Conservation (phyloP, 2,329 filamentous ascomycete genomes). For the Penicillium sp. region DNA sequence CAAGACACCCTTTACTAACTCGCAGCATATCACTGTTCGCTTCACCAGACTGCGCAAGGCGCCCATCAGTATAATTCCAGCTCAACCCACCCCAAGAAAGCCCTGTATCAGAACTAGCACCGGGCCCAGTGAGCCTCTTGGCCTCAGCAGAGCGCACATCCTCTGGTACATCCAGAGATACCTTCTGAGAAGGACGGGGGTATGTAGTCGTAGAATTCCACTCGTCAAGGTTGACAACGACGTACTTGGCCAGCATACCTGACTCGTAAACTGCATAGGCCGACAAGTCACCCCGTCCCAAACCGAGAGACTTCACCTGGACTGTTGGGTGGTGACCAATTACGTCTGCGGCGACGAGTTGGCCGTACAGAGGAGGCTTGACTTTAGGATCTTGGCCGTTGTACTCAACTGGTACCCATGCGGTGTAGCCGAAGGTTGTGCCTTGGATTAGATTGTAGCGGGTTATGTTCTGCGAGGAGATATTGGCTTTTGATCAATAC, state of each 20-base stretch:
- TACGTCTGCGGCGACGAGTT: conserved; percentile 11
- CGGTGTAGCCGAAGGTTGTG: conserved; percentile 14
- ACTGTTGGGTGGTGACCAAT: conserved; percentile 11
- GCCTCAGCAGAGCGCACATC: background rate
- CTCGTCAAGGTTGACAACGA: conserved; percentile 13
- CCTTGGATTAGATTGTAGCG: conserved; percentile 16
- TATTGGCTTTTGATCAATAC: background rate
- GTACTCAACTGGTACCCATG: conserved; percentile 9
- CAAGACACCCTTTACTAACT: background rate
- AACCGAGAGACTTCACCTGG: conserved; percentile 7
- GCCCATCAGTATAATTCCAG: conserved; percentile 14
- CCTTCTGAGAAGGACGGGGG: conserved; percentile 5
- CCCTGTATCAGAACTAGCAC: conserved; percentile 5
- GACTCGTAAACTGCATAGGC: conserved; percentile 14
- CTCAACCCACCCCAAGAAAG: conserved; percentile 13
- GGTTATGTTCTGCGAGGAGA: conserved; percentile 5
- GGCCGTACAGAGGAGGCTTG: conserved; percentile 11
- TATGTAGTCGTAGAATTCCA: conserved; percentile 13
- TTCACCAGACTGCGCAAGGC: conserved; percentile 4
- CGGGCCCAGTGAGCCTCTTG: conserved; percentile 6
- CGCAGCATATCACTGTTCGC: background rate
- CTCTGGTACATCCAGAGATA: conserved; percentile 1
- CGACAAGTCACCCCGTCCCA: conserved; percentile 6
- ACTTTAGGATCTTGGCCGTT: conserved; percentile 10
- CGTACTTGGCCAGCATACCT: conserved; percentile 7